phyloP scores from a whole-genome alignment of 192 early-diverging fungal genomes.

The Gigaspora rosea region DNA sequence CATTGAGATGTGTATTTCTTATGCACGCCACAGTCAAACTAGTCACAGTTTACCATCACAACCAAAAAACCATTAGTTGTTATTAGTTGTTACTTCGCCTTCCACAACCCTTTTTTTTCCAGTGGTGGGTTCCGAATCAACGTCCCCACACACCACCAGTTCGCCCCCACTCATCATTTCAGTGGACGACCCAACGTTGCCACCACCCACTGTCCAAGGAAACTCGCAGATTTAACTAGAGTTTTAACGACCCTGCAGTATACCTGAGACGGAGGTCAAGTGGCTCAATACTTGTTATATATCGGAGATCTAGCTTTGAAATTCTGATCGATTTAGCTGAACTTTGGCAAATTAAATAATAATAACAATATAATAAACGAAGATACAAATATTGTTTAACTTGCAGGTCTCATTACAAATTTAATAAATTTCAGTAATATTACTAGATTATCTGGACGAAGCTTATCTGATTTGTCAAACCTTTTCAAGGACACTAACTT shows the following conservation, averaged over 20 bases:
- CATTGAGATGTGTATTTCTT: too few relatives aligned
- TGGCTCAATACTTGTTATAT: neutral
- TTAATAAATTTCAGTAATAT: neutral
- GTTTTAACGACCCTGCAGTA: slow-evolving; percentile 3
- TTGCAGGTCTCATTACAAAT: neutral
- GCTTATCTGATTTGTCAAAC: neutral
- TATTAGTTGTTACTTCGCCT: too few relatives aligned
- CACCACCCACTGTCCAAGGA: slow-evolving; percentile 10
- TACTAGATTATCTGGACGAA: slow-evolving; percentile 3
- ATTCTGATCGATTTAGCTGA: slow-evolving; percentile 5
- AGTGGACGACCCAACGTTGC: slow-evolving; percentile 8
- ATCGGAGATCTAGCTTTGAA: neutral
- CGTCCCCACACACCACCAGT: slow-evolving; percentile 9
- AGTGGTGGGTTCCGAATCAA: slow-evolving; percentile 14
- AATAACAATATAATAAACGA: neutral
- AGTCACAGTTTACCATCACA: neutral
- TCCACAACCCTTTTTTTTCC: slow-evolving; percentile 11
- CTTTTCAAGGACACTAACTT: neutral
- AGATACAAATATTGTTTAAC: neutral
- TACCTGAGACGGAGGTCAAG: neutral
- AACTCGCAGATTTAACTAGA: neutral
- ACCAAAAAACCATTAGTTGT: neutral
- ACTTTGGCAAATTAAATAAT: neutral
- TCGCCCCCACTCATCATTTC: slow-evolving; percentile 13
- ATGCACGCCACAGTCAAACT: neutral